These are phyloP conservation scores for Scolecobasidium constrictum DNA, from an alignment of 2,329 filamentous ascomycete genomes.

Conservation along the genomic window DNA sequence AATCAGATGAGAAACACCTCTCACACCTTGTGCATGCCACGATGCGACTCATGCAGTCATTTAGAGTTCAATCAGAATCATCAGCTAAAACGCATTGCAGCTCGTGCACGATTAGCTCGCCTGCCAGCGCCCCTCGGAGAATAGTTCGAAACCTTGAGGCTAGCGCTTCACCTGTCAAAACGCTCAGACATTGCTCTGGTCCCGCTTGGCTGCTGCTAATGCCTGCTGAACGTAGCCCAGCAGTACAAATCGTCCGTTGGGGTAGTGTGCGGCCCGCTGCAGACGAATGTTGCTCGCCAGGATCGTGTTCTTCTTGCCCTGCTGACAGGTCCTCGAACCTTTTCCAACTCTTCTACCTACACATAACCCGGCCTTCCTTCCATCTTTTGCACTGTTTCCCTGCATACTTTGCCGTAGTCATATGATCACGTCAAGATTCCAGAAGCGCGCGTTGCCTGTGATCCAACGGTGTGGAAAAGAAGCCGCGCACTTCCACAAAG, in stretches of 20 bases:
- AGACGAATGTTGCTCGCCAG: constrained; percentile 8
- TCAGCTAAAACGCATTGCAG: constrained; percentile 5
- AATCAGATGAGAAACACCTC: constrained; percentile 3
- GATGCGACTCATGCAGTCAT: constrained; percentile 9
- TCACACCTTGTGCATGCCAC: constrained; percentile 3
- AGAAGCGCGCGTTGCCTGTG: neutral
- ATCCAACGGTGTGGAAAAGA: neutral
- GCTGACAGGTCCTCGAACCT: constrained; percentile 3
- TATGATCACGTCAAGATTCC: constrained; percentile 3
- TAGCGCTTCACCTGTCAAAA: constrained; percentile 12
- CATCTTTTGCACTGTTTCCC: constrained; percentile 3
- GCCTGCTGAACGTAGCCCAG: constrained; percentile 2
- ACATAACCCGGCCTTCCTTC: constrained; percentile 3
- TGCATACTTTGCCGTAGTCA: constrained; percentile 3
- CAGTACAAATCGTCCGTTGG: constrained; percentile 9
- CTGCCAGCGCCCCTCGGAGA: constrained; percentile 8
- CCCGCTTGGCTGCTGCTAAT: constrained; percentile 3
- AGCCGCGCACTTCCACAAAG: neutral
- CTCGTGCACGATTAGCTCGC: constrained; percentile 9
- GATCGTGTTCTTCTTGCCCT: constrained; percentile 2
- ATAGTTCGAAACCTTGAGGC: constrained; percentile 10
- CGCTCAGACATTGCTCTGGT: constrained; percentile 9
- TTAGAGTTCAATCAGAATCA: constrained; percentile 7
- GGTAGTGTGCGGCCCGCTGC: constrained; percentile 9
- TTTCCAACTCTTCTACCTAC: neutral